A percentile compares a stretch with the other conserved stretches of the same genome.
Conservation (phyloP, 306 rosid genomes). For the Cicer pinnatifidum region DNA sequence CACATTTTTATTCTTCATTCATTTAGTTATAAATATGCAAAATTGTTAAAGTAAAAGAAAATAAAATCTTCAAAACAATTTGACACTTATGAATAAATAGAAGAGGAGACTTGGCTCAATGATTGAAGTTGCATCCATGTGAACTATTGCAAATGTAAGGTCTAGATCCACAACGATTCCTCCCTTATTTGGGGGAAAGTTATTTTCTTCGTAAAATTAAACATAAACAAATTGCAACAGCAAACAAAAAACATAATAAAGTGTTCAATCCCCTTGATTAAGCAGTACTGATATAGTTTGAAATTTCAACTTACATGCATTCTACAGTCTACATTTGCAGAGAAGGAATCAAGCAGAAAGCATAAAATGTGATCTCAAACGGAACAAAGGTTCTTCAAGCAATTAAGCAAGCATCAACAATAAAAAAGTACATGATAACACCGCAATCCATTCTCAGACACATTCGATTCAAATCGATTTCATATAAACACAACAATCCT, state of each 20-base stretch:
- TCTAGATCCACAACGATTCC: neutral
- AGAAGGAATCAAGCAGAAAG: conserved; percentile 9
- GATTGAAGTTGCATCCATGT: neutral
- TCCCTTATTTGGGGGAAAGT: neutral
- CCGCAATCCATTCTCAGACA: conserved; percentile 17
- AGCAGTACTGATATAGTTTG: neutral
- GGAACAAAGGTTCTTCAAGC: conserved; percentile 14
- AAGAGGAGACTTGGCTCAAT: neutral
- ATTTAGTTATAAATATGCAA: neutral
- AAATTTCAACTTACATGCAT: neutral
- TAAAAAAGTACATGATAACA: neutral
- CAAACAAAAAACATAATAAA: conserved; percentile 5
- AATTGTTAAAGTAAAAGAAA: neutral
- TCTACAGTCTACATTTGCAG: neutral
- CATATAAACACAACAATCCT: conserved; percentile 17
- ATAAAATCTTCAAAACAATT: conserved; percentile 1
- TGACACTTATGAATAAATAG: neutral
- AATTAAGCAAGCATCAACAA: conserved; percentile 14
- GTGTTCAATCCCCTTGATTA: neutral
- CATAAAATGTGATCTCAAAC: conserved; percentile 12
- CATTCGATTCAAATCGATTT: neutral
- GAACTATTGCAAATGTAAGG: neutral
- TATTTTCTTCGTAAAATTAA: neutral
- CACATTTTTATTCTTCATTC: neutral
- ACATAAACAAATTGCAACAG: neutral